A percentile compares a stretch with the other conserved stretches of the same genome.
Evolutionary conservation across 129 eudicot genomes (phyloP).

Genomic region (Pulicaria dysenterica): DNA sequence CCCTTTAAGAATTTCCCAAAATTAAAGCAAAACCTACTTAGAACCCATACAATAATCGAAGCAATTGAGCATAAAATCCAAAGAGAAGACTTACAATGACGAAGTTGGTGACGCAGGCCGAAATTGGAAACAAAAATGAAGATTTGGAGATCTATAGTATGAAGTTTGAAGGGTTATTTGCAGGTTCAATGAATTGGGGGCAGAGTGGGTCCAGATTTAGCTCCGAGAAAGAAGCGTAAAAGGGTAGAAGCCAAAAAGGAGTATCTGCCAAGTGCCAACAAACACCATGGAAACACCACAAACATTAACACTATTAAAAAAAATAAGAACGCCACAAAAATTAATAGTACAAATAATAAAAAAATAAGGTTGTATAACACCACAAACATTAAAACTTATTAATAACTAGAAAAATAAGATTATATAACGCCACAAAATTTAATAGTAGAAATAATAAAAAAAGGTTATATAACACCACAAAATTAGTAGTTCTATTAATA

Average conservation of each 20-base stretch:
- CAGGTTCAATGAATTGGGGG: constrained; percentile 41
- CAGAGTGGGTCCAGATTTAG: constrained; percentile 24
- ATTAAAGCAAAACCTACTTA: not conserved
- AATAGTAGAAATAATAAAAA: too few relatives aligned
- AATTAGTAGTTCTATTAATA: too few relatives aligned
- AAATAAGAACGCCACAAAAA: not conserved
- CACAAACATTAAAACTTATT: too few relatives aligned
- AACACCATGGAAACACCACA: not conserved
- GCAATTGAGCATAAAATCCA: not conserved
- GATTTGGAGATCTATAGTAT: constrained; percentile 26
- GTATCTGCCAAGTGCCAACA: constrained; percentile 18
- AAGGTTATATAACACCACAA: too few relatives aligned
- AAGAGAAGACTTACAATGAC: constrained; percentile 19
- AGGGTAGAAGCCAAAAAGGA: constrained; percentile 24
- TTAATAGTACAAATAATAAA: too few relatives aligned
- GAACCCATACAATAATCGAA: not conserved
- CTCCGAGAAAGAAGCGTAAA: constrained; percentile 32
- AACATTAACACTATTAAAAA: too few relatives aligned
- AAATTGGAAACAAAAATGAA: not conserved
- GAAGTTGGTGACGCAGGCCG: constrained; percentile 3
- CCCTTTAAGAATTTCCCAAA: not conserved
- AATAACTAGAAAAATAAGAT: too few relatives aligned
- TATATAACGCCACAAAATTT: too few relatives aligned
- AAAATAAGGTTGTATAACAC: too few relatives aligned
- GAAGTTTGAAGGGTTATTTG: constrained; percentile 19